Base-by-base conservation (phyloP, 768 basidiomycete genomes). In the Boletus coccyginus region DNA sequence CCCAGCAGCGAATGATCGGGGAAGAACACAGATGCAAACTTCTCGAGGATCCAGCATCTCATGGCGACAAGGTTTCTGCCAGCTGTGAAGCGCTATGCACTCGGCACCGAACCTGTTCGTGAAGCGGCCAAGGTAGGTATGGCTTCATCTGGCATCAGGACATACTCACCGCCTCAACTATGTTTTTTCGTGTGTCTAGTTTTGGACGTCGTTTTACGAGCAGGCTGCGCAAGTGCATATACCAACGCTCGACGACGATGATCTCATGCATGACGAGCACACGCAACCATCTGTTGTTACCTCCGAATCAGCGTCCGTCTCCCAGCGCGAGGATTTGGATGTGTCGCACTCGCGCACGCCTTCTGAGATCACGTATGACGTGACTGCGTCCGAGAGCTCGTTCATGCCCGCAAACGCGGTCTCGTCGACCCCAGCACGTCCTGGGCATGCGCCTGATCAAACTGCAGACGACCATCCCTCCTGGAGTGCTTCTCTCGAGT, bases 151-250 rank as follows among this genome's bases (percentile, higher is more conserved):
- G 7, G 7, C 29, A 9, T 46, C 21, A 21, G 17, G 33, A 38
- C 35, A 3, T 49, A 8, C n/a, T 42, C 47, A 11, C 27, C 27
- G 7, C 46, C 36, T 45, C 43, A 44, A 10, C 39, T 14, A 21
- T 38, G 32, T 16, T 19, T 21, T 29, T 9, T 2, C 29, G 1
- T 31, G 19, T 45, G 5, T 27, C 0, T 64, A 96, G 95, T 98
- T 98, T 70, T 98, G 96, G 95, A 88, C 87, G 5, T 88, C 91
- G 0, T 98, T 99, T 78, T 98, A 94, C 67, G 94, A 98, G 66
- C 84, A 90, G 56, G 93, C 94, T 10, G 95, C 96, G 5, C 87
- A 92, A 63, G 88, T 94, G 31, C 84, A 87, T 40, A 88, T 94
- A 43, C 86, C 88, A 5, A 84, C 84, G 2, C 85, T 79, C 35